Percentiles rank a stretch among this genome's conserved stretches.
Conservation (phyloP, 176 grass and related monocot species). For the Musa troglodytarum region DNA sequence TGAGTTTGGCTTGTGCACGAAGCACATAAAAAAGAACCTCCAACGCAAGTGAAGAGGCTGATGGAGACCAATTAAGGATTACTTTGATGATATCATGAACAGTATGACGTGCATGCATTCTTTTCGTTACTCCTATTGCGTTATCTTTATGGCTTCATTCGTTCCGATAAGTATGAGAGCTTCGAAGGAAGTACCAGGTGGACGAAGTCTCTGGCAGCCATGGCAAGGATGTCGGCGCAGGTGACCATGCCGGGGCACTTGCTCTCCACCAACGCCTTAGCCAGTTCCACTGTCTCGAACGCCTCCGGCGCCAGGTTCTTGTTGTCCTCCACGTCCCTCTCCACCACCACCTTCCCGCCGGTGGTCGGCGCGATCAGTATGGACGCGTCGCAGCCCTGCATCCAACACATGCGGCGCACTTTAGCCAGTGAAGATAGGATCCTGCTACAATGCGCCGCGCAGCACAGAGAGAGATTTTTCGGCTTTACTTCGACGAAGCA, state of each 20-base stretch:
- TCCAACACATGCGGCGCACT: background rate
- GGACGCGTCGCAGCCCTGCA: constrained; percentile 75
- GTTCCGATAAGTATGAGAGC: background rate
- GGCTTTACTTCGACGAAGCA: constrained; percentile 83
- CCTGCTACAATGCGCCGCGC: too few species aligned
- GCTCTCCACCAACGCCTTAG: constrained; percentile 71
- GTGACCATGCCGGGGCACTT: constrained; percentile 77
- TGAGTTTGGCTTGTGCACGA: too few species aligned
- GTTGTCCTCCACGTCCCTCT: constrained; percentile 86
- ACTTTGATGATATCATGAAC: too few species aligned
- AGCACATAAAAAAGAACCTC: too few species aligned
- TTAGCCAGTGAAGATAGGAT: background rate
- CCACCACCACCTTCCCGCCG: constrained; percentile 32
- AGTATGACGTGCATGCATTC: background rate
- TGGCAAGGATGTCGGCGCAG: constrained; percentile 85
- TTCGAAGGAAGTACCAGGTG: constrained; percentile 36
- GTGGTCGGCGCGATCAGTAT: constrained; percentile 66
- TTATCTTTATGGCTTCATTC: background rate
- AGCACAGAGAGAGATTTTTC: too few species aligned
- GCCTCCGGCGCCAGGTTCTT: constrained; percentile 58
- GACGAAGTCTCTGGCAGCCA: constrained; percentile 75
- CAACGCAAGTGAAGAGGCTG: too few species aligned
- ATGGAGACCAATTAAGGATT: too few species aligned
- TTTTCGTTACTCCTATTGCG: background rate
- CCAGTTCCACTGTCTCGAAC: constrained; percentile 75